These are phyloP conservation scores for Capsaspora owczarzaki DNA, from an alignment of 78 protist genomes.

Conservation along the genomic window DNA sequence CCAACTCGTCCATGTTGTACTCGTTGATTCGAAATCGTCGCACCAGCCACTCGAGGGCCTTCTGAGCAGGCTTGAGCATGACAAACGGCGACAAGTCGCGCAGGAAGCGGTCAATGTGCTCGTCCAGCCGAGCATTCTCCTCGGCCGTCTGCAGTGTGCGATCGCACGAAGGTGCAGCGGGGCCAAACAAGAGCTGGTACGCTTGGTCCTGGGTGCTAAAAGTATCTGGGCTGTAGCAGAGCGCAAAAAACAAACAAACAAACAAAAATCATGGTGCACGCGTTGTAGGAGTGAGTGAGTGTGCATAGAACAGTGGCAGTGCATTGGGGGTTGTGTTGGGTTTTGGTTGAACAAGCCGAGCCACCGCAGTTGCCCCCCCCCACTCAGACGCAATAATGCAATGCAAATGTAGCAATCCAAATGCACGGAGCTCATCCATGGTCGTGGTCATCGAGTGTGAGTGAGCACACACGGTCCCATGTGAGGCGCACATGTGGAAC, in stretches of 20 bases:
- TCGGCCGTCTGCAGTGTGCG: slow-evolving; percentile 37
- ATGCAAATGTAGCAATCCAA: too few species aligned
- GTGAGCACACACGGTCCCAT: too few species aligned
- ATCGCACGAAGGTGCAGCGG: neutral
- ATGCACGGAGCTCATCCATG: too few species aligned
- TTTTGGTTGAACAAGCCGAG: too few species aligned
- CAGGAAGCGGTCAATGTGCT: slow-evolving; percentile 24
- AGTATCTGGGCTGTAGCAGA: neutral
- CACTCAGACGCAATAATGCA: too few species aligned
- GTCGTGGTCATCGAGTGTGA: too few species aligned
- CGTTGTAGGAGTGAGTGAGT: too few species aligned
- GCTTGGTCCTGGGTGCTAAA: neutral
- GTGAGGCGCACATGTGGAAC: too few species aligned
- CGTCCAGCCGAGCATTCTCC: slow-evolving; percentile 33
- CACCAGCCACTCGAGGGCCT: slow-evolving; percentile 60
- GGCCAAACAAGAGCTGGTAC: neutral
- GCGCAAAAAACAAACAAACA: neutral
- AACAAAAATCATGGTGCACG: too few species aligned
- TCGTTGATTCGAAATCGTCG: slow-evolving; percentile 47
- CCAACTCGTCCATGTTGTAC: slow-evolving; percentile 34
- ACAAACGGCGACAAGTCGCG: slow-evolving; percentile 30
- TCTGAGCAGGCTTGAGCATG: slow-evolving; percentile 42
- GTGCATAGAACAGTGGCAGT: too few species aligned
- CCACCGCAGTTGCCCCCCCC: too few species aligned
- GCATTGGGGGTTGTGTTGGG: too few species aligned